Evolutionary conservation across 495 filamentous ascomycete genomes (phyloP).

Genomic region (Lasiosphaeria ovina): DNA sequence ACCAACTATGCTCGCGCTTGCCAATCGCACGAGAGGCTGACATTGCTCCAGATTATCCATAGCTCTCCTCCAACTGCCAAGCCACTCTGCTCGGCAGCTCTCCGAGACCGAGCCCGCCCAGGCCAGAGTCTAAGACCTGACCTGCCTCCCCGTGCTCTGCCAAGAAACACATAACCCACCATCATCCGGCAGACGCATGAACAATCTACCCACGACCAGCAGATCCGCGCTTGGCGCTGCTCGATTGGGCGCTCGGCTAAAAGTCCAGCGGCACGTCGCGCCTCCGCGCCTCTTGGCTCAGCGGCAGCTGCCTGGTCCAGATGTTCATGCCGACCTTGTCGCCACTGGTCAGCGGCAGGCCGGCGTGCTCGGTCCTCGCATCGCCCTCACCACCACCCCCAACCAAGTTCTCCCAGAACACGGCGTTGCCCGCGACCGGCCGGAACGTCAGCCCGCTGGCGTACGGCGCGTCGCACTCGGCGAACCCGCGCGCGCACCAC

Average conservation of each 20-base stretch:
- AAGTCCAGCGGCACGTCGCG: conserved; percentile 20
- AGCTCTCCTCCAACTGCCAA: neutral
- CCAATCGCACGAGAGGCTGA: neutral
- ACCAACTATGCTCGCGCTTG: neutral
- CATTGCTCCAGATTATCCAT: neutral
- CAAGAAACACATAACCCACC: too few relatives aligned
- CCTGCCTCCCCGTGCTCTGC: too few relatives aligned
- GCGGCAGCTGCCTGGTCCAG: conserved; percentile 51
- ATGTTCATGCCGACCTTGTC: conserved; percentile 74
- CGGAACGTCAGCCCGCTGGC: conserved; percentile 63
- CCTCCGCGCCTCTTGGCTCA: conserved; percentile 33
- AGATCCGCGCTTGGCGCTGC: too few relatives aligned
- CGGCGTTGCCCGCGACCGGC: conserved; percentile 62
- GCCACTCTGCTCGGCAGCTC: conserved; percentile 9
- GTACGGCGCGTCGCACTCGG: conserved; percentile 53
- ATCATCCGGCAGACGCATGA: too few relatives aligned
- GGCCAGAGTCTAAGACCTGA: too few relatives aligned
- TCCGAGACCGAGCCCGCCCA: neutral
- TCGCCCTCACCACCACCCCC: conserved; percentile 57
- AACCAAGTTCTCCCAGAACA: conserved; percentile 70
- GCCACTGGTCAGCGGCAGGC: conserved; percentile 61
- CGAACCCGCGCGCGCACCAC: conserved; percentile 52
- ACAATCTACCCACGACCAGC: too few relatives aligned
- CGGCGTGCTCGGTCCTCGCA: conserved; percentile 63
- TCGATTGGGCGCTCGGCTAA: neutral